Percentiles rank a stretch among this genome's conserved stretches.
Evolutionary conservation across 192 early-diverging fungal species (phyloP).

Genomic region (Allomyces macrogynus): DNA sequence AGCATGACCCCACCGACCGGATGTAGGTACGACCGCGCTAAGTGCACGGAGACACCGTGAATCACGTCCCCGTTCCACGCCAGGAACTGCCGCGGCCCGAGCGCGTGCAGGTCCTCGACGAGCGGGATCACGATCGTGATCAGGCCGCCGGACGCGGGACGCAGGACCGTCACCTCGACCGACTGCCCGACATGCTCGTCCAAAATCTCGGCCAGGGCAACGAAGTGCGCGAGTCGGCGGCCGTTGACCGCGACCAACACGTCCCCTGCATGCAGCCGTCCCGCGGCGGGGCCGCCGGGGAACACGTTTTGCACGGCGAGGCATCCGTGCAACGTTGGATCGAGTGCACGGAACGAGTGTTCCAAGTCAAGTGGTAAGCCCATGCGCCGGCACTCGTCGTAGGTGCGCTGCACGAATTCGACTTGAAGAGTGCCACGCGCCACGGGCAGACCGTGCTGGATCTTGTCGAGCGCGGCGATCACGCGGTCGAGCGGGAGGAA

Average conservation of each 20-base stretch:
- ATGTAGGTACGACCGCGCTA: slow-evolving; percentile 47
- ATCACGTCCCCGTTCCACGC: slow-evolving; percentile 66
- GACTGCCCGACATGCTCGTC: slow-evolving; percentile 34
- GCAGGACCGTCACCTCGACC: slow-evolving; percentile 27
- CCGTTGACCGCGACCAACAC: slow-evolving; percentile 46
- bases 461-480: slow-evolving; percentile 33
- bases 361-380: slow-evolving; percentile 47
- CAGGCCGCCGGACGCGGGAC: too few species aligned
- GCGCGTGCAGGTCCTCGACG: slow-evolving; percentile 50
- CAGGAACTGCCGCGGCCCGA: slow-evolving; percentile 66
- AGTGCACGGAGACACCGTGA: slow-evolving; percentile 51
- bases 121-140: neutral
- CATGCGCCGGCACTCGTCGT: slow-evolving; percentile 47
- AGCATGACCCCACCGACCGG: slow-evolving; percentile 42
- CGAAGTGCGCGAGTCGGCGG: slow-evolving; percentile 48
- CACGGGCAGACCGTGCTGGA: slow-evolving; percentile 31
- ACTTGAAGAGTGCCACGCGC: slow-evolving; percentile 59
- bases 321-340: slow-evolving; percentile 50
- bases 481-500: slow-evolving; percentile 59
- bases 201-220: slow-evolving; percentile 34
- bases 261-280: slow-evolving; percentile 43
- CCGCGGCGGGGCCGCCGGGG: slow-evolving; percentile 45
- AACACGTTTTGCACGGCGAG: slow-evolving; percentile 37
- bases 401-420: slow-evolving; percentile 44
- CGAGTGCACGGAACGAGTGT: slow-evolving; percentile 30